A percentile compares a stretch with the other conserved stretches of the same genome.
These are phyloP conservation scores for Hypoxylon crocopeplum DNA, from an alignment of 495 filamentous ascomycete species.

Conservation along the genomic window DNA sequence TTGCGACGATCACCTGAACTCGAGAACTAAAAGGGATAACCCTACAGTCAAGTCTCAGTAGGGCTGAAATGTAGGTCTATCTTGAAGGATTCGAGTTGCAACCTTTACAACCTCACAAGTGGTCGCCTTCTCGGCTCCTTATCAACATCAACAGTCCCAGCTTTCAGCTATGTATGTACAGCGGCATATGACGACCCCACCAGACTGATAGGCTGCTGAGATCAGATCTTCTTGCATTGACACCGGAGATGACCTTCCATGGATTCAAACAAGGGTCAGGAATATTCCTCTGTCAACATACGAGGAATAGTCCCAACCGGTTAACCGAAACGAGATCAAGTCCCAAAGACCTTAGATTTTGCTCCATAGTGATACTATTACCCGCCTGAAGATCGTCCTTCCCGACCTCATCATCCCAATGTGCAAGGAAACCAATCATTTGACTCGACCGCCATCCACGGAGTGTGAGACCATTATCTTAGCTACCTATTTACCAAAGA, in stretches of 20 bases:
- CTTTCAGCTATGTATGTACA: background rate
- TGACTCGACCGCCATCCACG: too few relatives aligned
- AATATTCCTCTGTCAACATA: constrained; percentile 13
- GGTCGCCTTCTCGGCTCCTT: too few relatives aligned
- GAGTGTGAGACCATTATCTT: too few relatives aligned
- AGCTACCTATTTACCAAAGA: constrained; percentile 23
- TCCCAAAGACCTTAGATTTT: constrained; percentile 24
- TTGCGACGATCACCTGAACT: constrained; percentile 5
- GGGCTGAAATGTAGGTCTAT: constrained; percentile 7
- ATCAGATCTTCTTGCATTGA: constrained; percentile 39
- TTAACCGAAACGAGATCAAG: constrained; percentile 23
- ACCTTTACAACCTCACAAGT: constrained; percentile 2
- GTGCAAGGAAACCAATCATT: too few relatives aligned
- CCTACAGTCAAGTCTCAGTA: constrained; percentile 10
- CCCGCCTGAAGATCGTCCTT: constrained; percentile 21
- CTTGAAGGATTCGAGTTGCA: background rate
- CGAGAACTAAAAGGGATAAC: too few relatives aligned
- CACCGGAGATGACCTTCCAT: constrained; percentile 38
- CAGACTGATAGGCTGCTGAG: constrained; percentile 23
- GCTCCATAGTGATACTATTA: constrained; percentile 4
- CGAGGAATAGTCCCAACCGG: too few relatives aligned
- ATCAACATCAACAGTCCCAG: background rate
- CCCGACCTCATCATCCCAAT: constrained; percentile 15
- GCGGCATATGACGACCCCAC: constrained; percentile 20
- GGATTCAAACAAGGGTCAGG: constrained; percentile 13